A percentile compares a stretch with the other conserved stretches of the same genome.
Conservation (phyloP, 305 asterid species). For the Fraxinus albicans region DNA sequence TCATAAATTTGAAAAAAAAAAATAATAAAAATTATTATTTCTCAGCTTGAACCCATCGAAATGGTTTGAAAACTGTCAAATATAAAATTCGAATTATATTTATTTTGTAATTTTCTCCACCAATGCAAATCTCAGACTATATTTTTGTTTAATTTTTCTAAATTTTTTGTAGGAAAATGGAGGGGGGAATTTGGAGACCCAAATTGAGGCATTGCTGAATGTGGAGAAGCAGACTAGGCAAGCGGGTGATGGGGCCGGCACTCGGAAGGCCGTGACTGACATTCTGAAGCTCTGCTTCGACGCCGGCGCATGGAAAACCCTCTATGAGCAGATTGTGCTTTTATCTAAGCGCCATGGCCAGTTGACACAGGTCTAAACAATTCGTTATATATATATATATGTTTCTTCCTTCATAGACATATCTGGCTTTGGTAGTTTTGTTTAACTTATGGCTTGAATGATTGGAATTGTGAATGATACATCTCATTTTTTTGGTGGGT, state of each 20-base stretch:
- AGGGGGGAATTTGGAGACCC: constrained; percentile 63
- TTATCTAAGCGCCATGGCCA: constrained; percentile 95
- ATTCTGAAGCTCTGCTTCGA: constrained; percentile 86
- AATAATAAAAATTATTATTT: too few species aligned
- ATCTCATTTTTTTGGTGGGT: background rate
- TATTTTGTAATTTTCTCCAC: background rate
- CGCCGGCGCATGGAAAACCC: constrained; percentile 80
- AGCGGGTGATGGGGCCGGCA: constrained; percentile 76
- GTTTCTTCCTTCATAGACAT: background rate
- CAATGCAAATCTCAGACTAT: constrained; percentile 25
- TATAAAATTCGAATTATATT: too few species aligned
- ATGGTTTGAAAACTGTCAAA: too few species aligned
- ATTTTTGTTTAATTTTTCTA: background rate
- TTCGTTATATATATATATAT: background rate
- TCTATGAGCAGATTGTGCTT: constrained; percentile 85
- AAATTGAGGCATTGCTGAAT: constrained; percentile 71
- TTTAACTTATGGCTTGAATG: constrained; percentile 6
- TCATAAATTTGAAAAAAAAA: background rate
- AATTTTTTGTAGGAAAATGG: constrained; percentile 57
- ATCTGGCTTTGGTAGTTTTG: background rate
- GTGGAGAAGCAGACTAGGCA: constrained; percentile 96
- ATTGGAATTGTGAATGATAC: background rate
- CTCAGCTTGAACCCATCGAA: too few species aligned
- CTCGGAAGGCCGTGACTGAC: constrained; percentile 79
- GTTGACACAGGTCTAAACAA: constrained; percentile 68